Evolutionary conservation across 2,329 filamentous ascomycete species (phyloP).

Genomic region (Fusarium sp.): DNA sequence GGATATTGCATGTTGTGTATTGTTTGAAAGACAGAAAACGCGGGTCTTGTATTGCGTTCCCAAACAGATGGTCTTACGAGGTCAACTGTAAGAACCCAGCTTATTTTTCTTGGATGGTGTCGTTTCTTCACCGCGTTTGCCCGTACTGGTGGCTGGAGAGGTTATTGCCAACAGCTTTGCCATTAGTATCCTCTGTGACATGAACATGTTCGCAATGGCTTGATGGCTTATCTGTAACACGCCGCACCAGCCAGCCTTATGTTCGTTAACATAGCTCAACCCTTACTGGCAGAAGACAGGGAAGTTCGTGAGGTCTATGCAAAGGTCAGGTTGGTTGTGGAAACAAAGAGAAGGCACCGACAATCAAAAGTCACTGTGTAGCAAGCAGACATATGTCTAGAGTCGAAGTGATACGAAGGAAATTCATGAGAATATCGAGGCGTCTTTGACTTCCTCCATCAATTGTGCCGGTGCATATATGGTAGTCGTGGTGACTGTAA

Average conservation of each 20-base stretch:
- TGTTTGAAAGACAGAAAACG: fast-evolving
- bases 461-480: too few relatives aligned
- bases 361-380: neutral
- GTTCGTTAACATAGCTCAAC: neutral
- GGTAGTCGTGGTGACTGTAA: neutral
- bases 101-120: neutral
- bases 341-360: neutral
- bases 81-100: neutral
- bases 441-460: too few relatives aligned
- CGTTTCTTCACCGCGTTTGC: neutral
- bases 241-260: fast-evolving
- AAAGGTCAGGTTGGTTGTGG: neutral
- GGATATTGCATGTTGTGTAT: neutral
- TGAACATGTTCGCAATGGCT: neutral
- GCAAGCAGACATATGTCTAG: neutral
- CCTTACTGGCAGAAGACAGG: neutral
- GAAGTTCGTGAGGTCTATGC: neutral
- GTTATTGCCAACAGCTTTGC: neutral
- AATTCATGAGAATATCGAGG: neutral
- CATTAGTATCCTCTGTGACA: neutral
- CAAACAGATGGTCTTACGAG: neutral
- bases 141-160: neutral
- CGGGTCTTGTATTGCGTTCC: fast-evolving
- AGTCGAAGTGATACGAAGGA: neutral
- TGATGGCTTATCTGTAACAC: neutral